Conservation (phyloP, 1,284 basidiomycete genomes). For the Ceratobasidium sp. region DNA sequence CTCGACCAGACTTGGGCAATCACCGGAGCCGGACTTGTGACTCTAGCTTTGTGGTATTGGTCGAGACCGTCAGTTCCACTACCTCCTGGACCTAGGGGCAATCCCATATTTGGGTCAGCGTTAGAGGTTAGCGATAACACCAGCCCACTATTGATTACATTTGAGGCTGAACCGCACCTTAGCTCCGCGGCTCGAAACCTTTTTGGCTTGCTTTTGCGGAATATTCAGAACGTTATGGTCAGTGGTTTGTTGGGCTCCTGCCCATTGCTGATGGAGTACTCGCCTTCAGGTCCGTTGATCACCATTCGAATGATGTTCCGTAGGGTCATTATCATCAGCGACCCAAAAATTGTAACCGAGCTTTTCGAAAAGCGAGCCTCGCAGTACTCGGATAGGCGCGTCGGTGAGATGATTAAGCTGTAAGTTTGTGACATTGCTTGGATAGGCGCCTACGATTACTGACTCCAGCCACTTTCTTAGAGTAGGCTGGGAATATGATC, state of each 20-base stretch:
- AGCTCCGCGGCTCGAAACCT: slow-evolving; percentile 13
- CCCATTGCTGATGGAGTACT: not conserved
- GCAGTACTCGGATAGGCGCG: slow-evolving; percentile 27
- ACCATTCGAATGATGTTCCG: slow-evolving; percentile 15
- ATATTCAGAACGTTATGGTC: slow-evolving; percentile 11
- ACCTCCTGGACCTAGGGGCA: slow-evolving; percentile 20
- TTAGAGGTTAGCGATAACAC: slow-evolving; percentile 6
- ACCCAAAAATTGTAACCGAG: slow-evolving; percentile 9
- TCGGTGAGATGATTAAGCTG: slow-evolving; percentile 19
- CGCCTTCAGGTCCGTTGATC: slow-evolving; percentile 4
- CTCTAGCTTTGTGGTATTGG: slow-evolving; percentile 10
- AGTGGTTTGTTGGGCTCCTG: not conserved
- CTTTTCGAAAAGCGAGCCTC: slow-evolving; percentile 26
- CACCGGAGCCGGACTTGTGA: not conserved
- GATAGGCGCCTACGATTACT: not conserved
- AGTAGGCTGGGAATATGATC: slow-evolving; percentile 22
- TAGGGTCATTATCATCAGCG: slow-evolving; percentile 13
- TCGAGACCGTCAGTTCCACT: slow-evolving; percentile 9
- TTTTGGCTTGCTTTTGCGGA: slow-evolving; percentile 23
- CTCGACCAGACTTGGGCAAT: too few species aligned
- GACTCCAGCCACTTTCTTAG: not conserved
- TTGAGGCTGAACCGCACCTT: not conserved
- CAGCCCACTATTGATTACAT: not conserved
- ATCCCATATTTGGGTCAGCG: slow-evolving; percentile 18
- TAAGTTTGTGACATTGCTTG: not conserved